phyloP scores from a whole-genome alignment of 2,329 filamentous ascomycete genomes.

The Trichoderma koningiopsis region DNA sequence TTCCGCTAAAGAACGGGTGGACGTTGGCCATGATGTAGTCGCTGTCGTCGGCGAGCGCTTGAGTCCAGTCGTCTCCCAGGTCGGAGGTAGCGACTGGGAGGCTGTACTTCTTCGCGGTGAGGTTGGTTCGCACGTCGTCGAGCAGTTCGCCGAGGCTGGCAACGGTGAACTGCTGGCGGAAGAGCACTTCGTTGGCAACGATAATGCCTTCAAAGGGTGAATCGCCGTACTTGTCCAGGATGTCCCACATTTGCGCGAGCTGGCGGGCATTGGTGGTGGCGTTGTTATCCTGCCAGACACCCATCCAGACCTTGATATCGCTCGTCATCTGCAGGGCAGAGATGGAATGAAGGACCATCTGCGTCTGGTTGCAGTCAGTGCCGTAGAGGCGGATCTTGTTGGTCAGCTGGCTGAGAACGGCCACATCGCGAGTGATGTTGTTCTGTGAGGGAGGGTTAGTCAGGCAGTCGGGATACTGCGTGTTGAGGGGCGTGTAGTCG shows the following conservation, averaged over 20 bases:
- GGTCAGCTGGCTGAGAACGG: slow-evolving; percentile 86
- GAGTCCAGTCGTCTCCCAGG: slow-evolving; percentile 83
- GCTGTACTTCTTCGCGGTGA: slow-evolving; percentile 65
- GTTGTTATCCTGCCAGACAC: slow-evolving; percentile 89
- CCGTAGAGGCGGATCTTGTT: slow-evolving; percentile 88
- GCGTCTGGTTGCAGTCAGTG: slow-evolving; percentile 95
- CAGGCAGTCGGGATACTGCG: slow-evolving; percentile 85
- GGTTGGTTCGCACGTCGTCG: slow-evolving; percentile 67
- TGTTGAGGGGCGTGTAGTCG: slow-evolving; percentile 91
- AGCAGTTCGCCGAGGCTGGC: slow-evolving; percentile 66
- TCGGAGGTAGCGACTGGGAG: slow-evolving; percentile 86
- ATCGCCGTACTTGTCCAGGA: slow-evolving; percentile 69
- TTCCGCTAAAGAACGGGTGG: slow-evolving; percentile 91
- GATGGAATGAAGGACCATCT: slow-evolving; percentile 87
- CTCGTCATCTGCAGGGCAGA: slow-evolving; percentile 69
- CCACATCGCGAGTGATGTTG: slow-evolving; percentile 89
- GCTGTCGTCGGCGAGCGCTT: slow-evolving; percentile 66
- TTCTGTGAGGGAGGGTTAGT: slow-evolving; percentile 82
- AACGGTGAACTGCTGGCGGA: slow-evolving; percentile 73
- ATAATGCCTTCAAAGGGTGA: slow-evolving; percentile 80
- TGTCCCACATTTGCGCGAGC: slow-evolving; percentile 78
- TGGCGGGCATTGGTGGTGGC: slow-evolving; percentile 81
- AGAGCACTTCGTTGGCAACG: slow-evolving; percentile 76
- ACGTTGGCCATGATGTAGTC: slow-evolving; percentile 97
- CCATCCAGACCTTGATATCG: slow-evolving; percentile 85